Base-by-base conservation (phyloP, 2,329 filamentous ascomycete genomes). In the Claviceps arundinis region DNA sequence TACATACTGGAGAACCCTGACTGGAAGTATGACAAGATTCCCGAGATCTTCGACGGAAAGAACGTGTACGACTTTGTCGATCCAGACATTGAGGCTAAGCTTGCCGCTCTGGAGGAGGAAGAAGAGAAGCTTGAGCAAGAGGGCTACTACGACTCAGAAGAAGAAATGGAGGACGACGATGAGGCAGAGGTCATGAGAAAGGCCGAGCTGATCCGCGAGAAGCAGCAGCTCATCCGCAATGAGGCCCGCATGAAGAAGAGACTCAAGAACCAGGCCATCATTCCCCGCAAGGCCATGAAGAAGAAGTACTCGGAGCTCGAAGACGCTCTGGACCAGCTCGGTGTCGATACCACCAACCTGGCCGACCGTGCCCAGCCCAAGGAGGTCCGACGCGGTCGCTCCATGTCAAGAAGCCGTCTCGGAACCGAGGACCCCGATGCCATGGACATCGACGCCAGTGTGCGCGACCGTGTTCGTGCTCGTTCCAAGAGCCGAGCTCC, bases 11-110 rank as follows among this genome's bases (percentile, higher is more conserved):
- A 86, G 57, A 81, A 96, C 65, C 81, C 85, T 43, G 89, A 93
- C 54, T 97, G 93, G 93, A 95, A 95, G 69, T 81, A 95, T 66
- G 94, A 98, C 73, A 89, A 87, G 71, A 87, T 97, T 52, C 93
- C 93, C 37, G 93, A 98, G 70, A 77, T 96, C 48, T 86, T 90
- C 68, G 84, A 97, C 64, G 93, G 93, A 69, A 90, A 91, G 78
- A 98, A 98, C 68, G 87, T 98, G 53, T 93, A 91, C 72, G 93
- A 98, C 70, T 98, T 88, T 68, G 82, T 98, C 64, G 93, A 97
- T 63, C 90, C 91, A 1, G 94, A 98, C 52, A 98, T 98, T 65
- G 93, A 95, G 63, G 79, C 82, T 59, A 97, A 95, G 74, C 80
- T 98, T 48, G 84, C 85, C 50, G 89, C 89, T 52, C 77, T 98